phyloP scores from a whole-genome alignment of 1,284 basidiomycete species.

The Papiliotrema flavescens region DNA sequence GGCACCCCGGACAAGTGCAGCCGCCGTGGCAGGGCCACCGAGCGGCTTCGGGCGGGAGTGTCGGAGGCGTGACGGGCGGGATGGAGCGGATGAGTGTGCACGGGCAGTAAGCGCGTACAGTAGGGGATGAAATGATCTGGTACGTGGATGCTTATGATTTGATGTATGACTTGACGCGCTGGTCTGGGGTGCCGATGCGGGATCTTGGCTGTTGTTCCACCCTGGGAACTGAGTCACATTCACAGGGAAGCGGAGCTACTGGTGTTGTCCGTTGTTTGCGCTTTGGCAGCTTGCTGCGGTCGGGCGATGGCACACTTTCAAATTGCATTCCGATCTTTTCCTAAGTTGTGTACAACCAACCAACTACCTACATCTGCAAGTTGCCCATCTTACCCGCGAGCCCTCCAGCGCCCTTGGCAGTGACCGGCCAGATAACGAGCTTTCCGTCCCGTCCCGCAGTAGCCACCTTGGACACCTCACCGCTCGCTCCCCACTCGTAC shows the following conservation, averaged over 20 bases:
- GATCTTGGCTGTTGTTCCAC: too few relatives aligned
- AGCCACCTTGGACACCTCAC: conserved; percentile 69
- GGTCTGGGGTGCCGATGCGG: too few relatives aligned
- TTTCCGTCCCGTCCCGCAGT: conserved; percentile 95
- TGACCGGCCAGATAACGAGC: conserved; percentile 81
- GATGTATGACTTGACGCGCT: too few relatives aligned
- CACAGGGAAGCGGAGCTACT: too few relatives aligned
- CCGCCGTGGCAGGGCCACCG: background rate
- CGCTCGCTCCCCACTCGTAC: conserved; percentile 62
- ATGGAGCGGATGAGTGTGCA: conserved; percentile 39
- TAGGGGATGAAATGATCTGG: too few relatives aligned
- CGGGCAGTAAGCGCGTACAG: conserved; percentile 14
- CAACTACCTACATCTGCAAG: conserved; percentile 20
- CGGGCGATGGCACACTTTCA: too few relatives aligned
- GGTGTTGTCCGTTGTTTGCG: too few relatives aligned
- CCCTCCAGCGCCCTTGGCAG: conserved; percentile 18
- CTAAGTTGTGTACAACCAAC: background rate
- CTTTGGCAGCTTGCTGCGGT: too few relatives aligned
- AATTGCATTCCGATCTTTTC: background rate
- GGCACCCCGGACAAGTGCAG: conserved; percentile 4
- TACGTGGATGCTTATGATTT: too few relatives aligned
- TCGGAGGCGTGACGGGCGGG: conserved; percentile 27
- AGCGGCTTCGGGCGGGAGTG: conserved; percentile 3
- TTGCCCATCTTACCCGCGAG: conserved; percentile 28
- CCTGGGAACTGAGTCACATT: too few relatives aligned